A percentile compares a stretch with the other conserved stretches of the same genome.
Conservation (phyloP, 345 rosid genomes). For the Citrus reticulata region DNA sequence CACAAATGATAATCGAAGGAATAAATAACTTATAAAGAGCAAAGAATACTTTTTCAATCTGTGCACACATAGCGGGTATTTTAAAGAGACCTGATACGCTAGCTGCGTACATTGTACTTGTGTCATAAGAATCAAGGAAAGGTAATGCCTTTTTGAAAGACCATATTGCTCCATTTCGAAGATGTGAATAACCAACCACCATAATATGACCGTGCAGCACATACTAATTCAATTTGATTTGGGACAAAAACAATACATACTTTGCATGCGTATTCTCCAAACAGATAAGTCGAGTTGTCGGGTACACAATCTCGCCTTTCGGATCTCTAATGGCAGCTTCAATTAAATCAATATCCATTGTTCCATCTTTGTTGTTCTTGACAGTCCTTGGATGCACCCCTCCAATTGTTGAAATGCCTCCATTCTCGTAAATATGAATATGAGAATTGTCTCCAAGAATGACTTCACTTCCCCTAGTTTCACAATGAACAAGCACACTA, state of each 20-base stretch:
- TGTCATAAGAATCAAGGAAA: neutral
- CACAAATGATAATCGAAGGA: neutral
- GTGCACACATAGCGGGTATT: neutral
- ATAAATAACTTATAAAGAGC: neutral
- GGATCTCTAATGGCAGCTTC: slow-evolving; percentile 80
- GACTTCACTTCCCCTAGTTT: slow-evolving; percentile 86
- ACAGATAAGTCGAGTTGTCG: slow-evolving; percentile 87
- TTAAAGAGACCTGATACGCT: neutral
- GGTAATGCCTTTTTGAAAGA: neutral
- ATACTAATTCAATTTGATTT: neutral
- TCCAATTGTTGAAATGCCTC: slow-evolving; percentile 80
- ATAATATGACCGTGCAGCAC: neutral
- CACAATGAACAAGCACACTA: slow-evolving; percentile 89
- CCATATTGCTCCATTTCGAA: neutral
- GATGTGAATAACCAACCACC: neutral
- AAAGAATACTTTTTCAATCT: neutral
- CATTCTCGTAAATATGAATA: slow-evolving; percentile 79
- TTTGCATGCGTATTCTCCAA: slow-evolving; percentile 90
- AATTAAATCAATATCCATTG: slow-evolving; percentile 65
- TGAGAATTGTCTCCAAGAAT: slow-evolving; percentile 87
- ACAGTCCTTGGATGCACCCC: slow-evolving; percentile 87
- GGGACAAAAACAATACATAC: slow-evolving; percentile 34
- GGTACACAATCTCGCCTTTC: slow-evolving; percentile 62
- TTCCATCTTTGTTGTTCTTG: slow-evolving; percentile 77
- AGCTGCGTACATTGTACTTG: neutral